Evolutionary conservation across 129 eudicot genomes (phyloP).

Genomic region (Saposhnikovia divaricata): DNA sequence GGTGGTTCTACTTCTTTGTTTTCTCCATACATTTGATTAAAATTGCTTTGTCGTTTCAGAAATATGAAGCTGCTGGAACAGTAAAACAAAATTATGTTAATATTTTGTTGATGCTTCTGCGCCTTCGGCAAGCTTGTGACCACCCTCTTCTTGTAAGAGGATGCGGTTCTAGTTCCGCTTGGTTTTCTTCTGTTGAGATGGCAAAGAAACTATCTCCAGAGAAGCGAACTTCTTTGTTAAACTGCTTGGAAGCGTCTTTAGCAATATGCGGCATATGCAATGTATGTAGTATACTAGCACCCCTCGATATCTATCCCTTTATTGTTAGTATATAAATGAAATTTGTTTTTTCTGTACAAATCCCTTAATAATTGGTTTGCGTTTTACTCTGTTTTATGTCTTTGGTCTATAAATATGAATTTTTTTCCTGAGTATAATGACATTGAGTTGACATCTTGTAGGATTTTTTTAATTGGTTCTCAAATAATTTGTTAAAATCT

Average conservation of each 20-base stretch:
- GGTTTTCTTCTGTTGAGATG: conserved; percentile 60
- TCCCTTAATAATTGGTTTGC: background rate
- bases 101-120: conserved; percentile 87
- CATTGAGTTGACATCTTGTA: background rate
- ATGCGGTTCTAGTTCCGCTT: conserved; percentile 41
- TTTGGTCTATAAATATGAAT: background rate
- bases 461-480: background rate
- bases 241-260: conserved; percentile 73
- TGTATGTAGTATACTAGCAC: conserved; percentile 31
- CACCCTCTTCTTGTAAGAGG: conserved; percentile 93
- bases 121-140: conserved; percentile 98
- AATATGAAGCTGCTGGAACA: conserved; percentile 99
- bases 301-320: background rate
- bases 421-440: background rate
- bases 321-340: background rate
- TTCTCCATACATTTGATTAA: background rate
- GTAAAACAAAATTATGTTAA: conserved; percentile 88
- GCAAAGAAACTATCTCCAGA: conserved; percentile 75
- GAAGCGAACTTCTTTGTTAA: conserved; percentile 51
- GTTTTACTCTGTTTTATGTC: background rate
- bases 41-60: conserved; percentile 30
- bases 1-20: background rate
- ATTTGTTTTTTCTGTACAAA: too few species aligned
- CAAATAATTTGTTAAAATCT: background rate
- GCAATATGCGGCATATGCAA: conserved; percentile 86